Base-by-base conservation (phyloP, 345 rosid genomes). In the Litchi chinensis region DNA sequence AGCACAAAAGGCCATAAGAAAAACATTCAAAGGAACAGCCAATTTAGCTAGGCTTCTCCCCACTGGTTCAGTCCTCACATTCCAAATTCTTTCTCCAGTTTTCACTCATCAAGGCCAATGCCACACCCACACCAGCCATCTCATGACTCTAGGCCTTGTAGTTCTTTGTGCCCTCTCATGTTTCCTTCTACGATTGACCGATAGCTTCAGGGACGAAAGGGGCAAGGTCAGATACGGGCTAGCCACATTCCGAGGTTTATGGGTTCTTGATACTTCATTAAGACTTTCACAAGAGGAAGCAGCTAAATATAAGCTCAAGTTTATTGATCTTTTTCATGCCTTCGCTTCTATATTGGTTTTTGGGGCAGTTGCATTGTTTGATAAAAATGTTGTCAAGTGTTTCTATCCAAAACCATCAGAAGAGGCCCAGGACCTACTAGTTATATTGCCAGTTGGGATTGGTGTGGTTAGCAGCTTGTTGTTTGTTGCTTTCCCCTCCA, bases 31-130 rank as follows among this genome's bases (percentile, higher is more conserved):
- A 48, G 78, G 78, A 48, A 46, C 70, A 26, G 78, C 70, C 3
- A 57, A 75, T 64, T 75, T 75, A 69, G 28, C 44, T 16, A 75
- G 62, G 70, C 78, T 75, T 65, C 78, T 75, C 5, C 78, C 78
- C 46, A 64, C 78, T 0, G 78, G 78, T 18, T 32, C 78, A 16
- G 70, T 65, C 11, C 70, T 75, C 26, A 19, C 70, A 64, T 75
- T 75, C 70, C 78, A 75, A 46, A 8, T 65, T 65, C 28, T 75
- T 6, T 75, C 77, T 22, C 78, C 70, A 32, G 43, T 75, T 44
- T 48, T 75, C n/a, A 64, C 78, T 18, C 78, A 65, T 46, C 70
- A 65, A 65, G 78, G 78, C 71, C 70, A 32, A 11, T 75, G 78
- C 19, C 70, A 41, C n/a, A 75, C 63, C 8, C 46, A 75, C 41